phyloP scores from a whole-genome alignment of 495 filamentous ascomycete species.

The Viridothelium virens region DNA sequence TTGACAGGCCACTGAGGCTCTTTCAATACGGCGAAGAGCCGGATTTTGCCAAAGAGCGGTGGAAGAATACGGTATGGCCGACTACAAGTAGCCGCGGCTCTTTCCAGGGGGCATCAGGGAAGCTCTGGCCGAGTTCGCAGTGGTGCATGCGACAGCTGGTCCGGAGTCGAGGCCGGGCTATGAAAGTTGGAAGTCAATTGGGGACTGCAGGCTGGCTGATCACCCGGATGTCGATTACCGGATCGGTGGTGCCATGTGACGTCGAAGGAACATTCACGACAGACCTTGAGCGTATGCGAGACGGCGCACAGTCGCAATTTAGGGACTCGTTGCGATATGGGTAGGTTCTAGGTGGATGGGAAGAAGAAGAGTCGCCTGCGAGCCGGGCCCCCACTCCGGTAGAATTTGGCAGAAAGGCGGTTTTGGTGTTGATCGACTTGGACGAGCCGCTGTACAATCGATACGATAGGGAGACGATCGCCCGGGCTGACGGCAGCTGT shows the following conservation, averaged over 20 bases:
- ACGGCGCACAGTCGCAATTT: no score
- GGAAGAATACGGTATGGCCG: not conserved
- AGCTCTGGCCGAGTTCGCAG: not conserved
- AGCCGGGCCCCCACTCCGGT: not conserved
- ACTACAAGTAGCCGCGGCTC: not conserved
- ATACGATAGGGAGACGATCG: not conserved
- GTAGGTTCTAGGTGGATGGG: not conserved
- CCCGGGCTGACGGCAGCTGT: not conserved
- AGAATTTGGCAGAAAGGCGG: not conserved
- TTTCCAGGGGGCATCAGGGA: not conserved
- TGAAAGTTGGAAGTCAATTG: not conserved
- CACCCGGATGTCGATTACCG: slow-evolving; percentile 2
- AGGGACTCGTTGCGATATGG: no score
- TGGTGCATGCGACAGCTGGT: not conserved
- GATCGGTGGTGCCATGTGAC: slow-evolving; percentile 8
- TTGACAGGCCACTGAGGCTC: not conserved
- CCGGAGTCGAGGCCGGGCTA: not conserved
- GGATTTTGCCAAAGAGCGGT: not conserved
- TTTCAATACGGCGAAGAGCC: not conserved
- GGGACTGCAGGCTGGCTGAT: slow-evolving; percentile 6
- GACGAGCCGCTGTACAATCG: not conserved
- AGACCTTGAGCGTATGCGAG: not conserved
- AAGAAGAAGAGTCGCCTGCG: not conserved
- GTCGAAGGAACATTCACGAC: not conserved
- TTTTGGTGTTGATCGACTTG: not conserved